Evolutionary conservation across 805 yeast genomes (phyloP).

Genomic region (Candida yuanshanica): DNA sequence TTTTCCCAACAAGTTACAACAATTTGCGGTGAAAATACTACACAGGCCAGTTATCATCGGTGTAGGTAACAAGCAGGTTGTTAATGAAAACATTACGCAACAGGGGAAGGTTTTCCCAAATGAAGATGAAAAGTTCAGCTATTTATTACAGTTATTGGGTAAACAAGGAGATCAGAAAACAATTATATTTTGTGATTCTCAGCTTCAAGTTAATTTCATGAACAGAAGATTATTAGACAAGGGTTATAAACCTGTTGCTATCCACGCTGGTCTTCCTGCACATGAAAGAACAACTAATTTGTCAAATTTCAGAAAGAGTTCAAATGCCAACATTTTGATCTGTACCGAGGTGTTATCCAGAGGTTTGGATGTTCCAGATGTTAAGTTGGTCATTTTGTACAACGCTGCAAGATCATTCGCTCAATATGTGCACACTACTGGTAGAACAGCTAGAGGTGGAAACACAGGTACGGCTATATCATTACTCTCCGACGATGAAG

Average conservation of each 20-base stretch:
- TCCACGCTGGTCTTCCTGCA: slow-evolving; percentile 93
- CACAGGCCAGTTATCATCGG: slow-evolving; percentile 65
- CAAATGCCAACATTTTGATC: slow-evolving; percentile 53
- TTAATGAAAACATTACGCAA: slow-evolving; percentile 77
- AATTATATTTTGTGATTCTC: slow-evolving; percentile 83
- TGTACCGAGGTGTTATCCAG: slow-evolving; percentile 96
- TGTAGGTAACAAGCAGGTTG: slow-evolving; percentile 75
- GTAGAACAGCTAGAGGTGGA: slow-evolving; percentile 89
- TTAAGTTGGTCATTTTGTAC: slow-evolving; percentile 74
- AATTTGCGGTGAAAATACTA: slow-evolving; percentile 62
- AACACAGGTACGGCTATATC: slow-evolving; percentile 71
- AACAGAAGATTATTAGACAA: slow-evolving; percentile 44
- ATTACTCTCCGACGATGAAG: slow-evolving; percentile 55
- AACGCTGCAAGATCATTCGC: slow-evolving; percentile 86
- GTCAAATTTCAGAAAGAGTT: slow-evolving; percentile 48
- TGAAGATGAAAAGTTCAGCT: slow-evolving; percentile 50
- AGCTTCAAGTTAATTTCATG: slow-evolving; percentile 75
- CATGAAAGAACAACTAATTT: slow-evolving; percentile 73
- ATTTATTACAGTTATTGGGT: slow-evolving; percentile 51
- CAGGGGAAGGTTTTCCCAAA: slow-evolving; percentile 52
- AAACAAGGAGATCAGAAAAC: slow-evolving; percentile 42
- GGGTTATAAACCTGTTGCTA: slow-evolving; percentile 56
- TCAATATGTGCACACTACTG: slow-evolving; percentile 94
- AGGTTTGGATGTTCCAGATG: slow-evolving; percentile 87
- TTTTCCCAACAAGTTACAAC: slow-evolving; percentile 75